Evolutionary conservation across 1,284 basidiomycete genomes (phyloP).

Genomic region (Ganoderma resinaceum): DNA sequence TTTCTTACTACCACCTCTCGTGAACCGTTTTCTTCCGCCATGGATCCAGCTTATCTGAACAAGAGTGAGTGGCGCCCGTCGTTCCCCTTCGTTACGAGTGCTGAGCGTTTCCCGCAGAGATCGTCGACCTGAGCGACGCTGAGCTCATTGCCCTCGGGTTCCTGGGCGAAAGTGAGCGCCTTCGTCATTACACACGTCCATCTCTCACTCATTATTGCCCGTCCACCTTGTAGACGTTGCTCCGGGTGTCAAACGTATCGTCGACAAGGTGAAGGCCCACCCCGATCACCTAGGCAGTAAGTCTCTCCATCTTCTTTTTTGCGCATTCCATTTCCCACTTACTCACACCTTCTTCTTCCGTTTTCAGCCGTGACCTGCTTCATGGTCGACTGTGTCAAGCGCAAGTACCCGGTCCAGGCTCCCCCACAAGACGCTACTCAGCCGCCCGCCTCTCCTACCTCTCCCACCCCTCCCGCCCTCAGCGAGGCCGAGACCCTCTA

Average conservation of each 20-base stretch:
- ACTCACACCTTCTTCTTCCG: too few species aligned
- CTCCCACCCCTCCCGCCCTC: too few species aligned
- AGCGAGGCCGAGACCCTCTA: too few species aligned
- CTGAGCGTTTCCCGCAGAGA: conserved; percentile 44
- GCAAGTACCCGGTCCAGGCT: too few species aligned
- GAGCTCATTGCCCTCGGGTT: conserved; percentile 41
- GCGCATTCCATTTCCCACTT: too few species aligned
- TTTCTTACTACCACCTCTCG: too few species aligned
- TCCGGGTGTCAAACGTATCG: conserved; percentile 35
- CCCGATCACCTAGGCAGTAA: conserved; percentile 39
- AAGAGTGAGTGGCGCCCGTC: conserved; percentile 42
- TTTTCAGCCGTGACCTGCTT: too few species aligned
- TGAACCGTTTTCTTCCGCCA: conserved; percentile 12
- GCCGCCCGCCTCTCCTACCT: too few species aligned
- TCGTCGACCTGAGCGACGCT: conserved; percentile 41
- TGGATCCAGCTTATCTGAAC: conserved; percentile 34
- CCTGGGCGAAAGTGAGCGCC: conserved; percentile 39
- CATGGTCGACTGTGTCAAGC: too few species aligned
- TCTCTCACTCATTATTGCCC: conserved; percentile 40
- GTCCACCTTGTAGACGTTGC: conserved; percentile 41
- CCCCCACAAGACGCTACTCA: too few species aligned
- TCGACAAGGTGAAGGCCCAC: conserved; percentile 38
- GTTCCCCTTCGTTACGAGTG: conserved; percentile 40
- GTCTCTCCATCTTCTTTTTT: conserved; percentile 37
- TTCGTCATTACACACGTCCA: conserved; percentile 40